These are phyloP conservation scores for Colletotrichum acutatum DNA, from an alignment of 2,329 filamentous ascomycete species.

Conservation along the genomic window DNA sequence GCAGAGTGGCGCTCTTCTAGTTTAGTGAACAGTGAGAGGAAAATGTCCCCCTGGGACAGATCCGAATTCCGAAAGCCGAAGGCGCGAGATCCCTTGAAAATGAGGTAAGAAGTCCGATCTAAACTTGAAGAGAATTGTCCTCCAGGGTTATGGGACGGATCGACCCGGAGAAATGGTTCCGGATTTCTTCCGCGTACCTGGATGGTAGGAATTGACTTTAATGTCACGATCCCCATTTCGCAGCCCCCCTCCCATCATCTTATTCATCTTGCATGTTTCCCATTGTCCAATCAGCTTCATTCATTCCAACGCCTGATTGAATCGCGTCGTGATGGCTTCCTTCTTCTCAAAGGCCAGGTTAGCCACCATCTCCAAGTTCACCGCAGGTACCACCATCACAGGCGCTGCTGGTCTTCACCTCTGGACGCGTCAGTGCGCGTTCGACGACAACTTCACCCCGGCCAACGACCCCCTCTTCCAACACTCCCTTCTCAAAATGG, in stretches of 20 bases:
- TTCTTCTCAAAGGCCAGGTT: slow-evolving; percentile 1
- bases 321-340: not conserved
- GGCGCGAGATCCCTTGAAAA: not conserved
- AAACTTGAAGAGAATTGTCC: not conserved
- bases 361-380: not conserved
- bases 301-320: too few relatives aligned
- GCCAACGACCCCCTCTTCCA: slow-evolving; percentile 5
- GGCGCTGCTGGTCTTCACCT: slow-evolving; percentile 25
- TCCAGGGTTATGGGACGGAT: not conserved
- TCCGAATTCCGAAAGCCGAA: slow-evolving; percentile 12
- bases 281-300: not conserved
- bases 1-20: not conserved
- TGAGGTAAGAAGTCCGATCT: too few relatives aligned
- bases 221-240: not conserved
- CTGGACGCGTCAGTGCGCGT: slow-evolving; percentile 29
- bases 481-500: slow-evolving; percentile 15
- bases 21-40: not conserved
- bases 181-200: not conserved
- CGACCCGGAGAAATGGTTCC: not conserved
- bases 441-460: slow-evolving; percentile 26
- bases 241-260: not conserved
- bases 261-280: not conserved
- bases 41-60: too few relatives aligned
- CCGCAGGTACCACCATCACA: not conserved
- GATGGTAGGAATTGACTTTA: not conserved